Evolutionary conservation across 1,284 basidiomycete species (phyloP), one percentile per base, ranked within the genome.

Genomic region (Sporisorium iseilematis-ciliati): DNA sequence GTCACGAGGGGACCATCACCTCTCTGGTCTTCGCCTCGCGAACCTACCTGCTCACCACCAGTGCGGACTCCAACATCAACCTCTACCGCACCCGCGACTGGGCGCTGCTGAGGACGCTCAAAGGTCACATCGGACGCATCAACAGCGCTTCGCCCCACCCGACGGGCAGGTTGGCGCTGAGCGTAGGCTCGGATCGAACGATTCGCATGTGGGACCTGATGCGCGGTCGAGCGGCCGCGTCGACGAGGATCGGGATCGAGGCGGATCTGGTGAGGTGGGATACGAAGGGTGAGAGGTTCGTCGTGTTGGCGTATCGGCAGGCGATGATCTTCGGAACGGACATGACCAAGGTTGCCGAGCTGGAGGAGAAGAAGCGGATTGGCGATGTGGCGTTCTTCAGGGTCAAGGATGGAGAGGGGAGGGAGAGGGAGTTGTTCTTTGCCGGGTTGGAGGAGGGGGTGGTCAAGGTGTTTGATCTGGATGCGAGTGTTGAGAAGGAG

Each of bases 131-230:
- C 68, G 95, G 93, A 1, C 90, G 92, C 26, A 91, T 99, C 72
- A 97, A 97, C 86, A 90, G 89, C 53, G 90, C 97, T 41, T 92
- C 93, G 12, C 91, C 97, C 0, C 96, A 99, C 83, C 95, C 95
- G 0, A 92, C 93, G 0, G 93, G 94, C 3, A 92, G 97, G 79
- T 89, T 97, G 18, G 95, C 92, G 0, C 86, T 99, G 31, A 93
- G 91, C 72, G 94, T 97, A 0, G 96, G 96, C 12, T 92, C 92
- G 79, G 96, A 99, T 83, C 88, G 90, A 69, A 94, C 93, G 8
- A 85, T 98, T 65, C 90, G 95, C 54, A 96, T 98, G 94, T 99
- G 96, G 96, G 96, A 99, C 87, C 87, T 99, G 26, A 97, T 97
- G 93, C 89, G 95, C 50, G 96, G 95, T 1, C 92, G 92, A 83